Base-by-base conservation (phyloP, 208 protist species). In the Jaenimonas drosophilae region DNA sequence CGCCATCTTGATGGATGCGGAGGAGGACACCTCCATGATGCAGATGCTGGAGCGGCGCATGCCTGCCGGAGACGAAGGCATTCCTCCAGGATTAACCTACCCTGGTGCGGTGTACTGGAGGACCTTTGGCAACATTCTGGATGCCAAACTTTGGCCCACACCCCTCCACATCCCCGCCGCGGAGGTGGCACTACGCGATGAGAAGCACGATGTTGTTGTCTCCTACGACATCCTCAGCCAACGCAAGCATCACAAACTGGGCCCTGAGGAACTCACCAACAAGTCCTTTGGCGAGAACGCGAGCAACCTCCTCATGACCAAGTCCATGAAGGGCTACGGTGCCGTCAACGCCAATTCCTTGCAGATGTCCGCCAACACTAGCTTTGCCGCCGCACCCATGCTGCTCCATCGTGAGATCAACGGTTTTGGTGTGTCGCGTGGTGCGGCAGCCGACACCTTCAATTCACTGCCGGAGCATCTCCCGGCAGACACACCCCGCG, bases 341-440 rank as follows among this genome's bases (percentile, higher is more conserved):
- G 81, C 76, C 9, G 58, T 90, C 23, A 90, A 86, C 63, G 81
- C 81, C 0, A 78, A 90, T 54, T 86, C 81, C 4, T 63, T 90
- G 7, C 65, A 81, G 41, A 39, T 73, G 32, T 76, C 74, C 24
- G 60, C 49, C 9, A 71, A 68, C 45, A 58, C 59, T 9, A 86
- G 72, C 34, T 64, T 70, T 38, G 70, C 59, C 0, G 60, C 33
- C 42, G n/a, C n/a, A n/a, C n/a, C n/a, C n/a, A n/a, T n/a, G n/a
- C n/a, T n/a, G n/a, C n/a, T n/a, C n/a, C n/a, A n/a, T n/a, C n/a
- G n/a, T n/a, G n/a, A n/a, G n/a, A n/a, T n/a, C n/a, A n/a, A n/a
- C n/a, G n/a, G n/a, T n/a, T n/a, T n/a, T n/a, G n/a, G n/a, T n/a
- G n/a, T n/a, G n/a, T n/a, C n/a, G n/a, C n/a, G n/a, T n/a, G n/a